Evolutionary conservation across 352 stramenopile species (phyloP).

Genomic region (Phytopythium litorale): DNA sequence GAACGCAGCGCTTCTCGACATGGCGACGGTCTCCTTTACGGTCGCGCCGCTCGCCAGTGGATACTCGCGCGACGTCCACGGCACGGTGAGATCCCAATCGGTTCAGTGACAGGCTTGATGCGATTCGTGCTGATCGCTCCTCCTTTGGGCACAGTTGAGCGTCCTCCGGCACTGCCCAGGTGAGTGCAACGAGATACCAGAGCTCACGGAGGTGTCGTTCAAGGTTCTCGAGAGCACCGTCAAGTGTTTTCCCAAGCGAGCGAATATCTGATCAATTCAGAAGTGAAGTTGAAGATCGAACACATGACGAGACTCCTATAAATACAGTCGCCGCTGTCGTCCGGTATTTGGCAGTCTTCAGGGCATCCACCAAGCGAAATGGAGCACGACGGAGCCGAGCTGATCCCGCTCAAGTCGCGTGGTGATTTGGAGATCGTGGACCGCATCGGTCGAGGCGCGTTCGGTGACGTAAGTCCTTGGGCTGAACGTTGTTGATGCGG

Average conservation of each 20-base stretch:
- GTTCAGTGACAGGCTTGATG: neutral
- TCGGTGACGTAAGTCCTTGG: constrained; percentile 38
- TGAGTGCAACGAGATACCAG: constrained; percentile 9
- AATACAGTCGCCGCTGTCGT: neutral
- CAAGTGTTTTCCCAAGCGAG: constrained; percentile 42
- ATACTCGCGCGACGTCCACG: constrained; percentile 76
- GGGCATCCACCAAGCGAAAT: neutral
- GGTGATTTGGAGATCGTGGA: constrained; percentile 24
- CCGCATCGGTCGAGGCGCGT: constrained; percentile 48
- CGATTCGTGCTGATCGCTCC: neutral
- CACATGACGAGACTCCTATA: neutral
- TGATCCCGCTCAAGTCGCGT: constrained; percentile 15
- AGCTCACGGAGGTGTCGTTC: constrained; percentile 38
- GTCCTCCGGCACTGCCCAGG: constrained; percentile 19
- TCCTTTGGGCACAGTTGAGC: constrained; percentile 26
- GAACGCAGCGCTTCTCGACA: constrained; percentile 44
- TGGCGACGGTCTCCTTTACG: constrained; percentile 47
- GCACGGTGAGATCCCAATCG: constrained; percentile 32
- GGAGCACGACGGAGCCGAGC: neutral
- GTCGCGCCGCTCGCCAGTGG: constrained; percentile 55
- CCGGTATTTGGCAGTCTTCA: neutral
- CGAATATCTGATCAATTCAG: constrained; percentile 1
- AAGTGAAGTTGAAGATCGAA: neutral
- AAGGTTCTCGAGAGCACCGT: constrained; percentile 75
- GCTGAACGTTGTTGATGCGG: neutral